A percentile compares a stretch with the other conserved stretches of the same genome.
These are phyloP conservation scores for Murraya koenigii DNA, from an alignment of 345 rosid genomes.

Conservation along the genomic window DNA sequence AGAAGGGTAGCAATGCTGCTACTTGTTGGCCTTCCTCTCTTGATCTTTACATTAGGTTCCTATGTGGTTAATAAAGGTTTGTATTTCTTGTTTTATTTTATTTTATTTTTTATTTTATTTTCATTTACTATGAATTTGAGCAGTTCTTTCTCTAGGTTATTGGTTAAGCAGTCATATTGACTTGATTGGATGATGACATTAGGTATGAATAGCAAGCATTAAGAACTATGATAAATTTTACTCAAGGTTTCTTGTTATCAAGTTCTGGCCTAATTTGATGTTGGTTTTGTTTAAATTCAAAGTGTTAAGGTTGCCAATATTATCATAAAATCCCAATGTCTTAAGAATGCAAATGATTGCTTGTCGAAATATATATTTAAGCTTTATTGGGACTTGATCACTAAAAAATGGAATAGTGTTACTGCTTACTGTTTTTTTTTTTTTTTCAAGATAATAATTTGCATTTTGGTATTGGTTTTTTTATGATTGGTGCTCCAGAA, in stretches of 20 bases:
- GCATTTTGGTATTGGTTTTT: slow-evolving; percentile 2
- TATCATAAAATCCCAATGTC: background rate
- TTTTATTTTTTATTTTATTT: background rate
- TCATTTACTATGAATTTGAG: background rate
- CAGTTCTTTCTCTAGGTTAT: background rate
- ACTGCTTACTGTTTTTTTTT: background rate
- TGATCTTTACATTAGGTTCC: slow-evolving; percentile 74
- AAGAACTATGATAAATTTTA: background rate
- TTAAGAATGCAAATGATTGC: background rate
- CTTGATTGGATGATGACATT: background rate
- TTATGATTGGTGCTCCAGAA: slow-evolving; percentile 38
- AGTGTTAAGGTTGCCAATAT: background rate
- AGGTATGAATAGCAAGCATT: background rate
- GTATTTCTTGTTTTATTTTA: background rate
- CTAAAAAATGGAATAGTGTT: background rate
- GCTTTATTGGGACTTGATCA: background rate
- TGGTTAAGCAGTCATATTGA: background rate
- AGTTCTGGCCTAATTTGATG: background rate
- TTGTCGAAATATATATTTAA: background rate
- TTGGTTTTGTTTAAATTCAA: background rate
- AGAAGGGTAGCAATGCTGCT: slow-evolving; percentile 70
- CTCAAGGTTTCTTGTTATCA: background rate
- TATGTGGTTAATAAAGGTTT: slow-evolving; percentile 65
- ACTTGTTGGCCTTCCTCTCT: slow-evolving; percentile 52
- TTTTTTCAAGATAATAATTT: slow-evolving; percentile 11